Percentiles rank a stretch among this genome's conserved stretches.
Evolutionary conservation across 192 early-diverging fungal genomes (phyloP).

Genomic region (Chytriomyces sp.): DNA sequence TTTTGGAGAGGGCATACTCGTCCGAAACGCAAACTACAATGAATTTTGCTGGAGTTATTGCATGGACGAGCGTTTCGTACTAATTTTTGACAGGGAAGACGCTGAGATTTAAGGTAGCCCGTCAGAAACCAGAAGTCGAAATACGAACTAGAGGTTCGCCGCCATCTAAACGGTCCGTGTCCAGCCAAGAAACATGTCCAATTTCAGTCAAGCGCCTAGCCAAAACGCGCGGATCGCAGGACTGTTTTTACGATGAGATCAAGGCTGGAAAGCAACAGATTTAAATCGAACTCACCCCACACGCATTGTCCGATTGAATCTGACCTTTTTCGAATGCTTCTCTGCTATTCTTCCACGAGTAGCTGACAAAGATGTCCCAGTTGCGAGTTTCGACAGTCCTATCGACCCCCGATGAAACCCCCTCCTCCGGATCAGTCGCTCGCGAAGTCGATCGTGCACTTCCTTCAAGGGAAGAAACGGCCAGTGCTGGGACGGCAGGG

Average conservation of each 20-base stretch:
- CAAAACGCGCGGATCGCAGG: constrained; percentile 21
- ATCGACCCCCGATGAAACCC: neutral
- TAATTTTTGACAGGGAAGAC: neutral
- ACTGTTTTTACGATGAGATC: neutral
- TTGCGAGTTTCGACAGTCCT: neutral
- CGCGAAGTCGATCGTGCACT: neutral
- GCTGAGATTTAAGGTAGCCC: neutral
- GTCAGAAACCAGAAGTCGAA: neutral
- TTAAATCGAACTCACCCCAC: constrained; percentile 1
- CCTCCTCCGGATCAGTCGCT: neutral
- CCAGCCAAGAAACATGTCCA: constrained; percentile 20
- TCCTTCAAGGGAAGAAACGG: neutral
- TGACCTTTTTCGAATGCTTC: constrained; percentile 13
- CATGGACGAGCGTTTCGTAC: constrained; percentile 9
- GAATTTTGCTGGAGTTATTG: constrained; percentile 8
- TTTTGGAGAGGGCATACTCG: constrained; percentile 20
- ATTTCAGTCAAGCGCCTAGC: constrained; percentile 5
- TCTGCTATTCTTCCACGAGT: constrained; percentile 21
- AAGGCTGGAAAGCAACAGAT: neutral
- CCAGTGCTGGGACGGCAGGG: no score
- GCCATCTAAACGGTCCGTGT: constrained; percentile 1
- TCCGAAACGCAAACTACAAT: constrained; percentile 27
- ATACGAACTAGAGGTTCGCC: constrained; percentile 21
- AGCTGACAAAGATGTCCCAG: constrained; percentile 24
- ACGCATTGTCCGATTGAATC: neutral